phyloP scores from a whole-genome alignment of 768 basidiomycete species.

The Lenzites betulinus region DNA sequence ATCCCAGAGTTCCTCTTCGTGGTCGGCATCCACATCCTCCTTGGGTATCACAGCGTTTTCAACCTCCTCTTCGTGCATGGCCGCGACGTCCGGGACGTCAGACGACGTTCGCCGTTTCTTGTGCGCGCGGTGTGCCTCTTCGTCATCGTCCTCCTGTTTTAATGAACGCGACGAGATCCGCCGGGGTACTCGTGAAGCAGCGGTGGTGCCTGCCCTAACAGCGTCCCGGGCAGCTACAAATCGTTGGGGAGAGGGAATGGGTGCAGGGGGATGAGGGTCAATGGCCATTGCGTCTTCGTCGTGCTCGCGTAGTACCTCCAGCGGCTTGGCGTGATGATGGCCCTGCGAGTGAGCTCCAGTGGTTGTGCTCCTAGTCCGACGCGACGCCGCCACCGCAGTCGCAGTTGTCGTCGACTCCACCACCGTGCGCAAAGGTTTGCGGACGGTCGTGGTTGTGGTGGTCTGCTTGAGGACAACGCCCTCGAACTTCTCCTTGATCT shows the following conservation, averaged over 20 bases:
- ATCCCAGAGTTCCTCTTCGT: conserved; percentile 72
- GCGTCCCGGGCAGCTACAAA: conserved; percentile 29
- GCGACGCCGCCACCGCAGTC: conserved; percentile 24
- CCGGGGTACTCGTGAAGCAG: conserved; percentile 15
- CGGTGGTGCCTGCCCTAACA: conserved; percentile 16
- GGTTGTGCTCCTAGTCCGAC: conserved; percentile 30
- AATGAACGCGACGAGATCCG: conserved; percentile 16
- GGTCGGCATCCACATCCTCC: conserved; percentile 63
- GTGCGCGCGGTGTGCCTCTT: conserved; percentile 57
- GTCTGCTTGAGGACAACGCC: conserved; percentile 61
- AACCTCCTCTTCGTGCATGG: conserved; percentile 41
- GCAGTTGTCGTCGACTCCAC: conserved; percentile 32
- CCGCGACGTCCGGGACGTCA: conserved; percentile 50
- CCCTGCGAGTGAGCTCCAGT: conserved; percentile 30
- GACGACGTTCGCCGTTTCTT: conserved; percentile 83
- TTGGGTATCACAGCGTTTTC: conserved; percentile 35
- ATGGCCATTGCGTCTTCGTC: conserved; percentile 55
- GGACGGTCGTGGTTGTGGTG: conserved; percentile 42
- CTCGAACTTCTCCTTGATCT: conserved; percentile 52
- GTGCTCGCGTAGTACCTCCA: conserved; percentile 38
- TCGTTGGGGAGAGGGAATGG: conserved; percentile 31
- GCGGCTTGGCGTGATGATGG: conserved; percentile 25
- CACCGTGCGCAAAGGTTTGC: conserved; percentile 59
- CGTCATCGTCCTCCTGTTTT: conserved; percentile 49
- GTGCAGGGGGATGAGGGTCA: conserved; percentile 33